phyloP scores from a whole-genome alignment of 2,329 filamentous ascomycete genomes.

The Pseudocercospora crystallina region DNA sequence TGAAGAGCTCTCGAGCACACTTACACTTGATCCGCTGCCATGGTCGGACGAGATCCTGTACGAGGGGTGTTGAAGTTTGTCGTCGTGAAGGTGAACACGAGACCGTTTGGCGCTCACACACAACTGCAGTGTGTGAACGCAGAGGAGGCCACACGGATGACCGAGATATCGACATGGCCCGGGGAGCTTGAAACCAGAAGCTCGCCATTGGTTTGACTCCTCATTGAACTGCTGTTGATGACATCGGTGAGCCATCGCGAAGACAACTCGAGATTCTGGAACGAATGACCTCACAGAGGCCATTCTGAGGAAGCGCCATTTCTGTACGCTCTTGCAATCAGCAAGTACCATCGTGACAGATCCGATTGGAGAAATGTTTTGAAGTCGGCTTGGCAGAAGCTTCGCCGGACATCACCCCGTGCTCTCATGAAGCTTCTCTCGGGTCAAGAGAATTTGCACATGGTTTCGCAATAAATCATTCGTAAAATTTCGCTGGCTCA shows the following conservation, averaged over 20 bases:
- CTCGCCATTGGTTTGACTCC: background rate
- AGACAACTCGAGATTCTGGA: background rate
- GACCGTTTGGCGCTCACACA: constrained; percentile 1
- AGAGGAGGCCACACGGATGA: background rate
- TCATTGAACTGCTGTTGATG: background rate
- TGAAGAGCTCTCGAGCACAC: background rate
- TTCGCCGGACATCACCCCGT: too few species aligned
- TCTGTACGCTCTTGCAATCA: background rate
- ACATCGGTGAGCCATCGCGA: background rate
- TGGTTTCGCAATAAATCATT: too few species aligned
- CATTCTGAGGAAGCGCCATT: background rate
- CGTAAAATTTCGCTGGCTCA: too few species aligned
- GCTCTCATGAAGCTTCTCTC: too few species aligned
- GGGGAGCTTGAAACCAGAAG: too few species aligned
- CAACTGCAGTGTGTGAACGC: background rate
- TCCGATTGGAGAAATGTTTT: background rate
- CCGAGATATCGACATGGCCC: background rate
- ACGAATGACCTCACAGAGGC: background rate
- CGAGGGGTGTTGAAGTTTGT: background rate
- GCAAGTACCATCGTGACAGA: background rate
- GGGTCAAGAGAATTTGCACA: too few species aligned
- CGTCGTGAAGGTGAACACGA: background rate
- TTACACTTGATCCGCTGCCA: constrained; percentile 6
- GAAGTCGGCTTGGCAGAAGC: background rate
- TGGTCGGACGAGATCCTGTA: background rate